phyloP scores from a whole-genome alignment of 2,329 filamentous ascomycete species.

The Aureobasidium sp. region DNA sequence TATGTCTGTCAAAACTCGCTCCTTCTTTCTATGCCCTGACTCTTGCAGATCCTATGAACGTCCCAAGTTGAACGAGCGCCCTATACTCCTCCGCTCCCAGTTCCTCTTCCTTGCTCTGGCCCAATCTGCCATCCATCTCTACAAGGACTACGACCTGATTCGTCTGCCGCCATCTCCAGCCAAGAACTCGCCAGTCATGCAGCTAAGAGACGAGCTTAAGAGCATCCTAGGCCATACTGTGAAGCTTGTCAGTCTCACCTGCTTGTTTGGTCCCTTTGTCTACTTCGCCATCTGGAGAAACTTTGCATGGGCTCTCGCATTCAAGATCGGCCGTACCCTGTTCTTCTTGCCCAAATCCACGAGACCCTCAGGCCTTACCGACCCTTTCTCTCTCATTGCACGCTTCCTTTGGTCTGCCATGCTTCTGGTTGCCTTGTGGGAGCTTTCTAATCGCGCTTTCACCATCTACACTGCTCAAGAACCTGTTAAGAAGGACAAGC shows the following conservation, averaged over 20 bases:
- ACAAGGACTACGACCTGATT: conserved; percentile 64
- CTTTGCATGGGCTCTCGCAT: conserved; percentile 59
- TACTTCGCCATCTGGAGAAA: conserved; percentile 57
- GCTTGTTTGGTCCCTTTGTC: conserved; percentile 32
- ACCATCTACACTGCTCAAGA: conserved; percentile 70
- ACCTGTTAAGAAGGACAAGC: conserved; percentile 75
- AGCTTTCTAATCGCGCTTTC: conserved; percentile 68
- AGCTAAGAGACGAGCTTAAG: neutral
- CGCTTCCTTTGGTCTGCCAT: conserved; percentile 47
- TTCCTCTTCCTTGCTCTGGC: conserved; percentile 58
- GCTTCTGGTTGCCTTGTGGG: conserved; percentile 65
- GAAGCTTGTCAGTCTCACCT: conserved; percentile 2
- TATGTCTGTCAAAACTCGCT: conserved; percentile 32
- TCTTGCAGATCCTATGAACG: conserved; percentile 50
- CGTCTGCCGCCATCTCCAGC: conserved; percentile 30
- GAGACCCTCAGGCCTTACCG: conserved; percentile 49
- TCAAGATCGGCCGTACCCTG: conserved; percentile 62
- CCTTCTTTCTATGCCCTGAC: neutral
- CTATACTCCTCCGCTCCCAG: conserved; percentile 68
- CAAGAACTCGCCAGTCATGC: neutral
- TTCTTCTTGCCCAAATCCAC: conserved; percentile 67
- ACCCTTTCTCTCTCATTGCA: conserved; percentile 47
- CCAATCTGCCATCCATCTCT: conserved; percentile 65
- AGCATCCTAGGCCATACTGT: neutral
- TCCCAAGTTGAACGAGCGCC: conserved; percentile 73